phyloP scores from a whole-genome alignment of 805 yeast species.

The Spathaspora gorwiae region DNA sequence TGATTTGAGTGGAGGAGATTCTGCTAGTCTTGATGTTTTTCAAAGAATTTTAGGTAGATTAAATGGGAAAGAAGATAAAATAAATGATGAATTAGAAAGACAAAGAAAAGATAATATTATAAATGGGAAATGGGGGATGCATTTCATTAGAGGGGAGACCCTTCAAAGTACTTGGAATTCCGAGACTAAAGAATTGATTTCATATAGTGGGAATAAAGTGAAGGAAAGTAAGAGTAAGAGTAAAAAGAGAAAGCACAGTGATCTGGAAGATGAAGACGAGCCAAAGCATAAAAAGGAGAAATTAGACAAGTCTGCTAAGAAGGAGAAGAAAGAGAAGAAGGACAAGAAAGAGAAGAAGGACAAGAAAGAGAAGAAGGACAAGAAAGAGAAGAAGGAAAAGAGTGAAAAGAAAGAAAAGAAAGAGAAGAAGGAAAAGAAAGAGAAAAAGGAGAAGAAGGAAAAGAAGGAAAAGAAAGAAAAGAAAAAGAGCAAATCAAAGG shows the following conservation, averaged over 20 bases:
- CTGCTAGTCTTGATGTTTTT: slow-evolving; percentile 88
- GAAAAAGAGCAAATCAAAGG: slow-evolving; percentile 4
- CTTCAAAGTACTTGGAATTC: slow-evolving; percentile 80
- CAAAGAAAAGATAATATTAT: slow-evolving; percentile 65
- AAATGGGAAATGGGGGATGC: slow-evolving; percentile 86
- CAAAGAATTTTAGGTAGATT: slow-evolving; percentile 85
- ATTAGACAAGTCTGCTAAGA: slow-evolving; percentile 17
- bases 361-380: slow-evolving; percentile 21
- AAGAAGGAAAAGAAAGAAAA: slow-evolving; percentile 9
- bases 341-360: slow-evolving; percentile 23
- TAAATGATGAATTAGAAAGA: slow-evolving; percentile 60
- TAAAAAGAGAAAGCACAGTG: slow-evolving; percentile 16
- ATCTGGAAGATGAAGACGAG: slow-evolving; percentile 18
- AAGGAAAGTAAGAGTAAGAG: slow-evolving; percentile 16
- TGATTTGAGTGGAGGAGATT: slow-evolving; percentile 47
- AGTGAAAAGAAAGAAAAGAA: slow-evolving; percentile 14
- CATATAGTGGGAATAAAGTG: slow-evolving; percentile 9
- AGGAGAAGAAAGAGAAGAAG: slow-evolving; percentile 20
- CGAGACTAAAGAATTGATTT: slow-evolving; percentile 29
- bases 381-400: slow-evolving; percentile 16
- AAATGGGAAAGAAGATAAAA: slow-evolving; percentile 76
- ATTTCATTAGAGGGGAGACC: slow-evolving; percentile 81
- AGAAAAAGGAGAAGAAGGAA: slow-evolving; percentile 4
- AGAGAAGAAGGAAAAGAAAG: slow-evolving; percentile 10
- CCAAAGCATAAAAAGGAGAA: slow-evolving; percentile 22